Evolutionary conservation across 805 yeast genomes (phyloP).

Genomic region (Candida coquimbonensis): DNA sequence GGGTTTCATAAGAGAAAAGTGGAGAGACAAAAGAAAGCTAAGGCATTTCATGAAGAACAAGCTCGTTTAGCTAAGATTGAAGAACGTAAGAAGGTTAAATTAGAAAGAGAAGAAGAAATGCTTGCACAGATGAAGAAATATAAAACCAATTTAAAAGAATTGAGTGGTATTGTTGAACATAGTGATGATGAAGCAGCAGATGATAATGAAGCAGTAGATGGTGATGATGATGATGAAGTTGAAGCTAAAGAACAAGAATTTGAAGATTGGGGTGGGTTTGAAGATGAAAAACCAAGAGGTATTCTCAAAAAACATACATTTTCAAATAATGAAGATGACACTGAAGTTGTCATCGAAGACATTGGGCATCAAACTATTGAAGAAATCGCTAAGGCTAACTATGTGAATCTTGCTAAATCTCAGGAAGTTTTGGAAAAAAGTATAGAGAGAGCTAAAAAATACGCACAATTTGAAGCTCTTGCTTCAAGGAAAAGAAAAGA

Average conservation of each 20-base stretch:
- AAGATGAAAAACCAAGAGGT: slow-evolving; percentile 24
- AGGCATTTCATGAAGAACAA: slow-evolving; percentile 66
- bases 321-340: slow-evolving; percentile 25
- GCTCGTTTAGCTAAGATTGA: slow-evolving; percentile 66
- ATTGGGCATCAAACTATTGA: slow-evolving; percentile 47
- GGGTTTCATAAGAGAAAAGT: slow-evolving; percentile 94
- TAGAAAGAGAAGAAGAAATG: slow-evolving; percentile 61
- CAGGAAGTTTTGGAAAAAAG: slow-evolving; percentile 67
- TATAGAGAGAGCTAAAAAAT: slow-evolving; percentile 72
- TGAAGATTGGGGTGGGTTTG: slow-evolving; percentile 36
- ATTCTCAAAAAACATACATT: slow-evolving; percentile 21
- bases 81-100: slow-evolving; percentile 62
- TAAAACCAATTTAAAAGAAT: slow-evolving; percentile 36
- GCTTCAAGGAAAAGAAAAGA: slow-evolving; percentile 38
- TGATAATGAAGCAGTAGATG: slow-evolving; percentile 9
- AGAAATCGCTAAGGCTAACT: slow-evolving; percentile 53
- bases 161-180: slow-evolving; percentile 16
- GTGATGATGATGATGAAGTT: slow-evolving; percentile 18
- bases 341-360: slow-evolving; percentile 42
- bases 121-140: slow-evolving; percentile 56
- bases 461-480: slow-evolving; percentile 49
- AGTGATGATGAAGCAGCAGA: slow-evolving; percentile 26
- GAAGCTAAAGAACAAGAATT: slow-evolving; percentile 22
- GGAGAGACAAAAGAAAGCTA: slow-evolving; percentile 82
- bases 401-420: slow-evolving; percentile 64